Evolutionary conservation across 805 yeast genomes (phyloP).

Genomic region (Candida mattraensis): DNA sequence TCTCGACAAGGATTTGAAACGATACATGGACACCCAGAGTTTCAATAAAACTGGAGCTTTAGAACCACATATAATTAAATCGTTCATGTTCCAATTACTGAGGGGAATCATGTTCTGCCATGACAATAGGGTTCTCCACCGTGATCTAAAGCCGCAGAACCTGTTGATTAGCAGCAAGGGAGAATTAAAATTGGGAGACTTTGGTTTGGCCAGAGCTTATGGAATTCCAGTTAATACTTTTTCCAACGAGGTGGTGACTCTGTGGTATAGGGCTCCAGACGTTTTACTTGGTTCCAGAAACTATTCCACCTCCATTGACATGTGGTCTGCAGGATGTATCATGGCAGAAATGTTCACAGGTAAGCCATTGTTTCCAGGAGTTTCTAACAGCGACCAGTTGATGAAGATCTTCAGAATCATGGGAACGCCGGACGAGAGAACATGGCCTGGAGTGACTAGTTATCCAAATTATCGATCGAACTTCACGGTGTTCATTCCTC

Average conservation of each 20-base stretch:
- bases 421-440: conserved; percentile 95
- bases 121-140: conserved; percentile 78
- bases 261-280: conserved; percentile 98
- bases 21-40: conserved; percentile 90
- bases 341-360: conserved; percentile 99
- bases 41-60: conserved; percentile 58
- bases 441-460: conserved; percentile 96
- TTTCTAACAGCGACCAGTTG: conserved; percentile 93
- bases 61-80: conserved; percentile 71
- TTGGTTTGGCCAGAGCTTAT: conserved; percentile 95
- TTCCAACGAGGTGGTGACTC: conserved; percentile 94
- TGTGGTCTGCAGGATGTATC: conserved; percentile 99
- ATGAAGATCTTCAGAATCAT: conserved; percentile 86
- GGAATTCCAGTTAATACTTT: conserved; percentile 98
- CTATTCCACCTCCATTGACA: conserved; percentile 94
- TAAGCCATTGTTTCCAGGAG: conserved; percentile 93
- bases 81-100: conserved; percentile 91
- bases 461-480: conserved; percentile 84
- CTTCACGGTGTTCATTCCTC: conserved; percentile 85
- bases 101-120: conserved; percentile 88
- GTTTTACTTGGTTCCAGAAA: conserved; percentile 93
- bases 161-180: conserved; percentile 86
- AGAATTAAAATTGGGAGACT: conserved; percentile 90
- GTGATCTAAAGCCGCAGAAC: conserved; percentile 94
- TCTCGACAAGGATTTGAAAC: conserved; percentile 90